These are phyloP conservation scores for Aspergillus diversus DNA, from an alignment of 495 filamentous ascomycete species.

Conservation along the genomic window DNA sequence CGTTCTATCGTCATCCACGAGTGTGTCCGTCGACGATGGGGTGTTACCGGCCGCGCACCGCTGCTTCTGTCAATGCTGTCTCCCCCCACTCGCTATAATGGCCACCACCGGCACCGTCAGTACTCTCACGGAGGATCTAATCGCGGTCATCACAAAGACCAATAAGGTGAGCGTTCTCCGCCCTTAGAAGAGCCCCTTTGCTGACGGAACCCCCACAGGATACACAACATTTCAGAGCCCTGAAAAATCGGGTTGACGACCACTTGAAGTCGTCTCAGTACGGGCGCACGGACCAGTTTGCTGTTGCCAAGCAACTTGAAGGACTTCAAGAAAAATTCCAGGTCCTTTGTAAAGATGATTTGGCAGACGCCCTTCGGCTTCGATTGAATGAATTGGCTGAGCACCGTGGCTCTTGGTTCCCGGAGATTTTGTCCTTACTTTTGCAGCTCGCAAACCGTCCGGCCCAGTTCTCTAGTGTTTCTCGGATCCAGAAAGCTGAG, in stretches of 20 bases:
- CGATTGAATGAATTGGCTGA: constrained; percentile 64
- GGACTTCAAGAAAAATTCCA: constrained; percentile 90
- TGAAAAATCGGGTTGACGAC: constrained; percentile 36
- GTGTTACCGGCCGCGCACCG: background rate
- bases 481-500: constrained; percentile 58
- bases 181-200: constrained; percentile 38
- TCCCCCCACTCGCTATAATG: constrained; percentile 40
- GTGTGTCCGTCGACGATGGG: constrained; percentile 14
- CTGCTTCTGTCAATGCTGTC: background rate
- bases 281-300: constrained; percentile 85
- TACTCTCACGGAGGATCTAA: constrained; percentile 41
- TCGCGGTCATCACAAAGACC: constrained; percentile 34
- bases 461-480: constrained; percentile 64
- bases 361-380: constrained; percentile 73
- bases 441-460: constrained; percentile 84
- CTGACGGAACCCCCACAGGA: constrained; percentile 48
- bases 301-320: constrained; percentile 69
- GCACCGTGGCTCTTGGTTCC: constrained; percentile 61
- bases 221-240: constrained; percentile 27
- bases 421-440: constrained; percentile 79
- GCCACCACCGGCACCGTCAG: constrained; percentile 45
- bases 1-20: constrained; percentile 8
- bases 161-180: constrained; percentile 33
- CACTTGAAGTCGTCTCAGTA: constrained; percentile 58
- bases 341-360: constrained; percentile 72